phyloP scores from a whole-genome alignment of 352 stramenopile species.

The Thraustochytrium sp. region DNA sequence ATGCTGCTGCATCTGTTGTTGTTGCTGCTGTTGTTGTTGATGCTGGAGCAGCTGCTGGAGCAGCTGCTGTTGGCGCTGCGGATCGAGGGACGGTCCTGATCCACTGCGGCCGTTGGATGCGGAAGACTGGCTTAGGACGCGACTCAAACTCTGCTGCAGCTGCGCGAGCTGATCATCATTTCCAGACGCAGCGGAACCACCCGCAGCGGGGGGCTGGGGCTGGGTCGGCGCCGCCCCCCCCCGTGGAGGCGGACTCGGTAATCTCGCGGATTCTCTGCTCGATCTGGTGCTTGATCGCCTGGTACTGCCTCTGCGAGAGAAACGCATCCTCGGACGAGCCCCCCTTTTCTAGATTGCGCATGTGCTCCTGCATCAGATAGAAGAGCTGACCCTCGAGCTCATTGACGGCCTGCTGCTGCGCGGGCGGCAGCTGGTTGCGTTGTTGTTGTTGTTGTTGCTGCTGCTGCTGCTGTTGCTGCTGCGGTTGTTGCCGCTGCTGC shows the following conservation, averaged over 20 bases:
- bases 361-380: neutral
- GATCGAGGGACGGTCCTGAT: neutral
- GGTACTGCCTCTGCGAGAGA: neutral
- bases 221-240: no score
- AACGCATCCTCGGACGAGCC: neutral
- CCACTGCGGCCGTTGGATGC: neutral
- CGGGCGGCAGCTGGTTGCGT: neutral
- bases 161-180: neutral
- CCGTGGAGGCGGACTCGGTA: neutral
- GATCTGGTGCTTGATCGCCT: neutral
- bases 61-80: neutral
- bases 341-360: neutral
- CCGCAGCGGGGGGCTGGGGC: no score
- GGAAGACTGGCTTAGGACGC: neutral
- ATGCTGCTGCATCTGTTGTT: neutral
- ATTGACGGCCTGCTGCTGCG: neutral
- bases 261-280: neutral
- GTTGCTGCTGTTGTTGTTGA: conserved; percentile 11
- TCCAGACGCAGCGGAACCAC: no score
- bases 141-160: neutral
- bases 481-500: neutral
- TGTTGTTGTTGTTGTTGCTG: conserved; percentile 34
- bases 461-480: neutral
- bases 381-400: neutral
- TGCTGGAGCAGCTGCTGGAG: neutral